Percentiles rank a stretch among this genome's conserved stretches.
Conservation (phyloP, 1,284 basidiomycete genomes). For the Sporisorium exsertum region DNA sequence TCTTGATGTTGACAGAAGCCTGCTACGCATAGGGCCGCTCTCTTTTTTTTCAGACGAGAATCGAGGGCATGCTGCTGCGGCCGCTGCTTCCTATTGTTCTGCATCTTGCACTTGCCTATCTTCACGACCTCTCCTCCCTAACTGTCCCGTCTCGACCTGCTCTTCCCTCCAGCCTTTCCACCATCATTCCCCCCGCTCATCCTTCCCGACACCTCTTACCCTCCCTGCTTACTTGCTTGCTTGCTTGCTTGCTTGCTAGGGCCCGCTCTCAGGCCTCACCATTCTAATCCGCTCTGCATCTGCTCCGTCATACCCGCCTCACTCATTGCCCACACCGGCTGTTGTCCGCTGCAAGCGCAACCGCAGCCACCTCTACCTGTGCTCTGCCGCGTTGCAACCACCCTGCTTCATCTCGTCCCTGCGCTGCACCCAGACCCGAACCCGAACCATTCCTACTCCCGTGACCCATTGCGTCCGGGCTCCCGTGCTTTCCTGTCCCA, state of each 20-base stretch:
- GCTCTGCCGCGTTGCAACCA: not conserved
- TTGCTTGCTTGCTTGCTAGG: not conserved
- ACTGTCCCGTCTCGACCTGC: not conserved
- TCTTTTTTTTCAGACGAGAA: too few relatives aligned
- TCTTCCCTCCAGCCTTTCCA: not conserved
- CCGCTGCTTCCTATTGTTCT: not conserved
- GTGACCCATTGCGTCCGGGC: not conserved
- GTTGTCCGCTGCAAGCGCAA: not conserved
- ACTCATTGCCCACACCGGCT: not conserved
- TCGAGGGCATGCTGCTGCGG: not conserved
- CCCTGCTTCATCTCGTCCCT: constrained; percentile 7
- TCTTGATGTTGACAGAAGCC: not conserved
- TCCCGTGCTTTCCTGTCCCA: constrained; percentile 1
- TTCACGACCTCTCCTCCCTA: not conserved
- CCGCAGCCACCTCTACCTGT: not conserved
- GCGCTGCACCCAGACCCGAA: not conserved
- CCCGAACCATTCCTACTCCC: not conserved
- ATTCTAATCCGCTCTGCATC: not conserved
- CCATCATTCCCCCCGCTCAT: not conserved
- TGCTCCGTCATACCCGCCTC: not conserved
- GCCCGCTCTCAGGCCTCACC: not conserved
- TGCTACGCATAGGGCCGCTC: too few relatives aligned
- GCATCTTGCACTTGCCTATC: not conserved
- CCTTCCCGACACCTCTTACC: not conserved
- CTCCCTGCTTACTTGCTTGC: too few relatives aligned